phyloP scores from a whole-genome alignment of 176 grass and related monocot genomes.

The Aegilops umbellulata region DNA sequence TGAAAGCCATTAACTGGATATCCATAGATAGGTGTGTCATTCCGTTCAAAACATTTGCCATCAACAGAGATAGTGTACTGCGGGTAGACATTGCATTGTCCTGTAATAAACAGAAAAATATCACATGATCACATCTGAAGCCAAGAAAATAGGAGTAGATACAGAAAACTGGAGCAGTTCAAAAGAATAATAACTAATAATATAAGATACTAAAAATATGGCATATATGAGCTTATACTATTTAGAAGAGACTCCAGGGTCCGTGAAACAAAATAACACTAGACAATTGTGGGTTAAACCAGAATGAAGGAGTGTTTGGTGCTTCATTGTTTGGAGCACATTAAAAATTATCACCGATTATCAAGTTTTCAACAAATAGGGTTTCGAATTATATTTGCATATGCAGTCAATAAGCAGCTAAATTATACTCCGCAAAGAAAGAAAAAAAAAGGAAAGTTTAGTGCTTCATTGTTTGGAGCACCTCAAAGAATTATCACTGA shows the following conservation, averaged over 20 bases:
- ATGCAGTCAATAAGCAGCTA: neutral
- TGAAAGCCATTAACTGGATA: slow-evolving; percentile 80
- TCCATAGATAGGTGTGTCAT: slow-evolving; percentile 86
- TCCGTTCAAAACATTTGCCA: slow-evolving; percentile 88
- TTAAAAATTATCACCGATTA: neutral
- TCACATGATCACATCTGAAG: neutral
- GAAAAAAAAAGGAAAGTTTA: neutral
- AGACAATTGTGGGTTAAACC: neutral
- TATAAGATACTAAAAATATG: slow-evolving; percentile 1
- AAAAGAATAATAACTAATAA: neutral
- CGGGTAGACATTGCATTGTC: slow-evolving; percentile 60
- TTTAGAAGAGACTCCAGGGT: neutral
- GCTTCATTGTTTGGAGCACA: neutral
- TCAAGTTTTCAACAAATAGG: slow-evolving; percentile 8
- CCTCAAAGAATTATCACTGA: neutral
- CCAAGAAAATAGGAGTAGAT: neutral
- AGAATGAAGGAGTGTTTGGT: neutral
- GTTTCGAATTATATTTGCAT: neutral
- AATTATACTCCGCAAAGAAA: neutral
- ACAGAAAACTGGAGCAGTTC: neutral
- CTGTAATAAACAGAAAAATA: slow-evolving; percentile 39
- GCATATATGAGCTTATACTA: slow-evolving; percentile 2
- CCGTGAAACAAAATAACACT: neutral
- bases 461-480: neutral
- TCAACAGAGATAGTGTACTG: slow-evolving; percentile 58